Evolutionary conservation across 106 monocot genomes (phyloP), one percentile per base, ranked within the genome.

Genomic region (Triglochin maritima): DNA sequence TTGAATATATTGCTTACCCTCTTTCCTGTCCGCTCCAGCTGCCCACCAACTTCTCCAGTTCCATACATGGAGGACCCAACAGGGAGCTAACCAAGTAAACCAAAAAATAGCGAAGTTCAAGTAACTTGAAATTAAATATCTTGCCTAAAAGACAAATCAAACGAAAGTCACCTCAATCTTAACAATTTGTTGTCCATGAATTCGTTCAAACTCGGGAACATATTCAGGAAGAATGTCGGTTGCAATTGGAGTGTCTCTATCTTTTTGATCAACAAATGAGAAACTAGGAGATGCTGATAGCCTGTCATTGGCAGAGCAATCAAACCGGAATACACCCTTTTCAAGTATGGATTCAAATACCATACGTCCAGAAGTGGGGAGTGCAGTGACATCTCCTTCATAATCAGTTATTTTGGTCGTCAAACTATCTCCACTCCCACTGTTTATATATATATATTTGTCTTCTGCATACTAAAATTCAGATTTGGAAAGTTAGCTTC

Each of bases 21-120:
- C 56, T 84, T 98, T 56, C 96, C 96, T 62, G 96, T 88, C 15
- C 96, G 81, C 64, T 98, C 96, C 49, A 98, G 80, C 72, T 76
- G 88, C 6, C 96, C 96, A 52, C 96, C 84, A 43, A 81, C 96
- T 86, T 98, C 96, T 66, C 96, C 96, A 62, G 96, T 98, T 73
- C 96, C 96, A 81, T 98, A 98, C 49, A 92, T 76, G 49, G 86
- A 84, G 50, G 96, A 79, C 15, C 86, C 96, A 62, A 56, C 14
- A 70, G 91, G 91, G 68, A 98, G 72, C 98, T 98, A 65, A 44
- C 4, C 47, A 63, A 47, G 47, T 42, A 15, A 17, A 47, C 46
- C 57, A 46, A 62, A 29, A 13, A 53, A 43, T 15, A 70, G 10
- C 14, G 1, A 17, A 29, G 50, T 2, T 49, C 58, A 17, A 47